Percentiles rank a stretch among this genome's conserved stretches.
phyloP scores from a whole-genome alignment of 176 grass and related monocot genomes.

The Bonia amplexicaulis region DNA sequence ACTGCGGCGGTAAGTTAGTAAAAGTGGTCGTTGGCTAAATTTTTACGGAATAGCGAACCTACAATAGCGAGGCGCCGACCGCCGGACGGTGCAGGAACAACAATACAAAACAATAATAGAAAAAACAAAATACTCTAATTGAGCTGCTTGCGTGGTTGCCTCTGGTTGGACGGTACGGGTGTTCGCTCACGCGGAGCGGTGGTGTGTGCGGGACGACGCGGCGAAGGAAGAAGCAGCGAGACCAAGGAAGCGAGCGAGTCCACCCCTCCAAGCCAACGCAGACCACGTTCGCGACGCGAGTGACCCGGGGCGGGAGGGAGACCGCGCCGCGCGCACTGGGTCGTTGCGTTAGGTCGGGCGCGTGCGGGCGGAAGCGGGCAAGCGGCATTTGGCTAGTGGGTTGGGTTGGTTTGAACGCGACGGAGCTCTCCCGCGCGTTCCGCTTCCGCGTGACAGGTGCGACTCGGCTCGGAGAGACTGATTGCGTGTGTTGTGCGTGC shows the following conservation, averaged over 20 bases:
- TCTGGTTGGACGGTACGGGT: too few species aligned
- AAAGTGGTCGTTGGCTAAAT: too few species aligned
- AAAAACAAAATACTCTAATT: too few species aligned
- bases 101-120: too few species aligned
- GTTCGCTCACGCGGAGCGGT: too few species aligned
- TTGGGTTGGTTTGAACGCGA: slow-evolving; percentile 10
- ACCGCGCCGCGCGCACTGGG: background rate
- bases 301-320: background rate
- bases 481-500: too few species aligned
- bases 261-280: background rate
- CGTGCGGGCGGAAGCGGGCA: background rate
- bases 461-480: background rate
- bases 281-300: background rate
- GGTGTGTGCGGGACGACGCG: background rate
- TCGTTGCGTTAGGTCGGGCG: background rate
- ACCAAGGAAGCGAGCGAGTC: background rate
- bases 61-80: too few species aligned
- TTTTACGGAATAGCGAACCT: too few species aligned
- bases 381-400: background rate
- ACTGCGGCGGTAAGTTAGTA: too few species aligned
- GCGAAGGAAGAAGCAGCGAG: background rate
- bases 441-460: background rate
- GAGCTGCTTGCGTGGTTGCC: too few species aligned
- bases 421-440: background rate
- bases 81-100: too few species aligned